Evolutionary conservation across 257 asterid species (phyloP).

Genomic region (Sherardia arvensis): DNA sequence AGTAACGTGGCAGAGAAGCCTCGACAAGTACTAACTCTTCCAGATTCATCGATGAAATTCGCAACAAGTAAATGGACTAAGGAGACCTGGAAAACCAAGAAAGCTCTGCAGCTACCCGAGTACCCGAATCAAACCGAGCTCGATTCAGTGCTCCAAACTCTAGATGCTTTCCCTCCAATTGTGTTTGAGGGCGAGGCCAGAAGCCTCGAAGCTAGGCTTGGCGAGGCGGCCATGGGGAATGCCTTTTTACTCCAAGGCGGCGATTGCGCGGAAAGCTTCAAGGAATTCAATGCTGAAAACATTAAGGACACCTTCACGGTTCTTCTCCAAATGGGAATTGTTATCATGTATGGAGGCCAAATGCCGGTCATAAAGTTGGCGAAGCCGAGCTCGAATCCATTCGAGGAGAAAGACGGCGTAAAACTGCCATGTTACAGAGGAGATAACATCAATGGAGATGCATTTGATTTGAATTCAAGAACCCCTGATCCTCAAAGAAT

Average conservation of each 20-base stretch:
- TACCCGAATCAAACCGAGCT: slow-evolving; percentile 37
- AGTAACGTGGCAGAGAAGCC: too few relatives aligned
- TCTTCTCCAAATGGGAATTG: slow-evolving; percentile 79
- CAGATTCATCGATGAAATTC: too few relatives aligned
- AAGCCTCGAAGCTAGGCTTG: slow-evolving; percentile 58
- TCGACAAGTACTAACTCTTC: too few relatives aligned
- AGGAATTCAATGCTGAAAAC: slow-evolving; percentile 65
- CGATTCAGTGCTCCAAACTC: slow-evolving; percentile 42
- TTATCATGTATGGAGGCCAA: slow-evolving; percentile 76
- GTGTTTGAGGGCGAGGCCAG: slow-evolving; percentile 84
- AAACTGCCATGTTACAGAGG: slow-evolving; percentile 81
- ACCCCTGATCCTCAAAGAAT: slow-evolving; percentile 77
- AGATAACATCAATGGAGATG: slow-evolving; percentile 75
- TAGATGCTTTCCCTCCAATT: slow-evolving; percentile 51
- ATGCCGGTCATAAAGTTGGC: slow-evolving; percentile 71
- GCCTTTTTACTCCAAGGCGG: slow-evolving; percentile 79
- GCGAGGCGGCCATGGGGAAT: slow-evolving; percentile 68
- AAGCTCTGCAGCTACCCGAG: slow-evolving; percentile 46
- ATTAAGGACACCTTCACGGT: slow-evolving; percentile 73
- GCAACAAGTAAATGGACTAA: slow-evolving; percentile 39
- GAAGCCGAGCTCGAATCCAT: slow-evolving; percentile 62
- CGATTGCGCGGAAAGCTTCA: slow-evolving; percentile 86
- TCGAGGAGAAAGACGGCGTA: slow-evolving; percentile 69
- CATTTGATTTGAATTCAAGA: slow-evolving; percentile 52
- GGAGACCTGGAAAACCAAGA: slow-evolving; percentile 44